These are phyloP conservation scores for Clarireedia hainanense DNA, from an alignment of 2,329 filamentous ascomycete genomes.

Conservation along the genomic window DNA sequence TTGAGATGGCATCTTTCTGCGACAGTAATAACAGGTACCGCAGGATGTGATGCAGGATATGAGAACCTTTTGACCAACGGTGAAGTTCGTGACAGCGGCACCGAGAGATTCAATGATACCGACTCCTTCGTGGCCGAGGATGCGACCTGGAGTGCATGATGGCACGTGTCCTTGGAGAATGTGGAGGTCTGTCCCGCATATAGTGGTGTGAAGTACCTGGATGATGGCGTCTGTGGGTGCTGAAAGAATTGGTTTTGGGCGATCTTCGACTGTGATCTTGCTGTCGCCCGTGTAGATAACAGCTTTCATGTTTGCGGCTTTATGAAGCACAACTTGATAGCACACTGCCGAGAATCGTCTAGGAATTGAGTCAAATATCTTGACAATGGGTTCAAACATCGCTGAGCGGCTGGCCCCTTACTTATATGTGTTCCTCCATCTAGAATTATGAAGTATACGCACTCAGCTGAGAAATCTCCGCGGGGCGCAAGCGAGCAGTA, in stretches of 20 bases:
- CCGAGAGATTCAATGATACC: conserved; percentile 40
- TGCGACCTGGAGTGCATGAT: conserved; percentile 36
- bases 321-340: not conserved
- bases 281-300: conserved; percentile 76
- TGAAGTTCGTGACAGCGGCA: conserved; percentile 37
- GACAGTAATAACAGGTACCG: conserved; percentile 43
- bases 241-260: conserved; percentile 35
- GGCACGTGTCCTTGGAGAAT: conserved; percentile 47
- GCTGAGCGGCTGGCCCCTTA: not conserved
- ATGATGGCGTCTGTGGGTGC: conserved; percentile 41
- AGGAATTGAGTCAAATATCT: not conserved
- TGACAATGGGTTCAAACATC: not conserved
- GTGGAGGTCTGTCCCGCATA: conserved; percentile 49
- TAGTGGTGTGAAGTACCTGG: conserved; percentile 39
- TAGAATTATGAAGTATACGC: not conserved
- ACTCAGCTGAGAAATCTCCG: not conserved
- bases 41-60: conserved; percentile 45
- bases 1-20: conserved; percentile 42
- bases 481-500: not conserved
- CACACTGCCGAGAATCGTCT: not conserved
- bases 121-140: conserved; percentile 47
- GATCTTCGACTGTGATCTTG: conserved; percentile 54
- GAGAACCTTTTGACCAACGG: conserved; percentile 43
- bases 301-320: conserved; percentile 55
- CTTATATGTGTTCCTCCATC: not conserved